A percentile compares a stretch with the other conserved stretches of the same genome.
These are phyloP conservation scores for Penicillium thymicola DNA, from an alignment of 2,329 filamentous ascomycete genomes.

Conservation along the genomic window DNA sequence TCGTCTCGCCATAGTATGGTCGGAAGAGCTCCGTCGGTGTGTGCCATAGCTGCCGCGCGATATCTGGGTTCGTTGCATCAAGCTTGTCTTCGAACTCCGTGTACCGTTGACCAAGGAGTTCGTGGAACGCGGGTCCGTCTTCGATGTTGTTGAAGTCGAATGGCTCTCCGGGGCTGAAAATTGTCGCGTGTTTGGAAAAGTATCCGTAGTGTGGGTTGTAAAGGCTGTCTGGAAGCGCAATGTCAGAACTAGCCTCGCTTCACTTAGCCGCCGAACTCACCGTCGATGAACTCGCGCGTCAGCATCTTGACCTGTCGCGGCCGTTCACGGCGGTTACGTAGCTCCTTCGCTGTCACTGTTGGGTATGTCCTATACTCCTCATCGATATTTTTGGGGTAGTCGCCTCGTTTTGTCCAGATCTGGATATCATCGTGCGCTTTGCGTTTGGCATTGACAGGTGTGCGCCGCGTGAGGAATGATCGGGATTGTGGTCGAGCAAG, in stretches of 20 bases:
- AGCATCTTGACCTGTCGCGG: slow-evolving; percentile 93
- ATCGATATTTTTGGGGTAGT: slow-evolving; percentile 71
- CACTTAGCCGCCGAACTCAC: slow-evolving; percentile 45
- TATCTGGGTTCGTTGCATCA: slow-evolving; percentile 67
- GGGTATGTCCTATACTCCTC: slow-evolving; percentile 81
- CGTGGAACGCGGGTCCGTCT: slow-evolving; percentile 83
- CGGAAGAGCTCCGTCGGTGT: slow-evolving; percentile 96
- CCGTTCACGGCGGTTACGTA: slow-evolving; percentile 69
- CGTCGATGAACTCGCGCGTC: slow-evolving; percentile 95
- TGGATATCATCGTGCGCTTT: slow-evolving; percentile 55
- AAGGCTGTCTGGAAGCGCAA: slow-evolving; percentile 65
- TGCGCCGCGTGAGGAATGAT: slow-evolving; percentile 34
- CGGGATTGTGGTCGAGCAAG: slow-evolving; percentile 34
- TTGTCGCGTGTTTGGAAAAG: slow-evolving; percentile 93
- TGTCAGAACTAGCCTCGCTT: slow-evolving; percentile 3
- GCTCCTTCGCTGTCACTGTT: slow-evolving; percentile 75
- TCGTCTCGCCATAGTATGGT: slow-evolving; percentile 93
- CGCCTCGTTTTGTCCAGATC: slow-evolving; percentile 80
- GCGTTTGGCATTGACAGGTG: slow-evolving; percentile 39
- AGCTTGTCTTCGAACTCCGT: slow-evolving; percentile 85
- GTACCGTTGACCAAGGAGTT: slow-evolving; percentile 73
- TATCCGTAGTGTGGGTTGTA: slow-evolving; percentile 96
- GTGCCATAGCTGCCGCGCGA: slow-evolving; percentile 91
- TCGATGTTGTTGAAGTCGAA: slow-evolving; percentile 80
- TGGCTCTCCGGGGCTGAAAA: slow-evolving; percentile 87